phyloP scores from a whole-genome alignment of 2,329 filamentous ascomycete species.

The Botrytis porri region DNA sequence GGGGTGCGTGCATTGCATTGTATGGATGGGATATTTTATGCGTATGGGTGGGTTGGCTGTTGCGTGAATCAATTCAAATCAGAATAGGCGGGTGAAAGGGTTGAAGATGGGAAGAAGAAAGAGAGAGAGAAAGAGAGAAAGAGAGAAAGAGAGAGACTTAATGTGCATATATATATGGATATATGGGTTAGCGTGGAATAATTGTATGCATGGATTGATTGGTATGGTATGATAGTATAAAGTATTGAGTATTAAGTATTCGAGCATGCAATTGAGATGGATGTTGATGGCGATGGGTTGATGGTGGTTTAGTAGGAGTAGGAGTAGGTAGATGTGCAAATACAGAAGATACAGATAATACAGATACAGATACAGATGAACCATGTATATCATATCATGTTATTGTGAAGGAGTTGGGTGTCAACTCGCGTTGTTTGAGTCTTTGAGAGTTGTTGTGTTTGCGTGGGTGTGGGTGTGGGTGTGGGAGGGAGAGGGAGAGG shows the following conservation, averaged over 20 bases:
- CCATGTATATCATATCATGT: no score
- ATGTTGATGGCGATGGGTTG: not conserved
- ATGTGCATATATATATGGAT: conserved; percentile 6
- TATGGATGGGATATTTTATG: not conserved
- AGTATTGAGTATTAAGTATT: not conserved
- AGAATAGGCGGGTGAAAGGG: not conserved
- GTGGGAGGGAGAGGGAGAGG: no score
- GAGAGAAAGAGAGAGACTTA: not conserved
- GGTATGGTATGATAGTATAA: not conserved
- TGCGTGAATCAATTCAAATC: not conserved
- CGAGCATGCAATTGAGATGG: not conserved
- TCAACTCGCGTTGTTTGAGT: no score
- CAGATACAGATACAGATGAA: not conserved
- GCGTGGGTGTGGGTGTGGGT: no score
- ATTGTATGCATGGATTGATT: not conserved
- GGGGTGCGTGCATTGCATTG: not conserved
- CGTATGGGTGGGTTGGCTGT: not conserved
- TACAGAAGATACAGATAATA: no score
- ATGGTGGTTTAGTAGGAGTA: not conserved
- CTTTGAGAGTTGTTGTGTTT: no score
- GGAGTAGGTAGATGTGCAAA: not conserved
- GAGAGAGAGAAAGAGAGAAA: not conserved
- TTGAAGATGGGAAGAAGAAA: not conserved
- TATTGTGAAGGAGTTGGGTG: no score
- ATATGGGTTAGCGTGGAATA: not conserved